These are phyloP conservation scores for Taiozyma sp. DNA, from an alignment of 1,139 yeast genomes.

Conservation along the genomic window DNA sequence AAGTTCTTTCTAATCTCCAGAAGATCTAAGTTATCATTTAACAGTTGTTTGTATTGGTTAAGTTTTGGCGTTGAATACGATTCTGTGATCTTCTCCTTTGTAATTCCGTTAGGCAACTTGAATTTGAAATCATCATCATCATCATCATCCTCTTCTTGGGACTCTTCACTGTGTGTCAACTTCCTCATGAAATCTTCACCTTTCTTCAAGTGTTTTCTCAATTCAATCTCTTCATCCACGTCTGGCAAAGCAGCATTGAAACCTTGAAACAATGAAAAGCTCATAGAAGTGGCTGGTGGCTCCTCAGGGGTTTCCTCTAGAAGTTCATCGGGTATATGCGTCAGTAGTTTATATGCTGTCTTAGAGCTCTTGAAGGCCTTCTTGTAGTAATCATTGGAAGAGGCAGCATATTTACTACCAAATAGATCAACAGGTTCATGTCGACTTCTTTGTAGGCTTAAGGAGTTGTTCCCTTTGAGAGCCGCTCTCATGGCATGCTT, in stretches of 20 bases:
- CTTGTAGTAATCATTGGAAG: constrained; percentile 26
- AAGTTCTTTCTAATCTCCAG: constrained; percentile 58
- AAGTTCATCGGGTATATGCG: constrained; percentile 51
- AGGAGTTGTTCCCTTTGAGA: constrained; percentile 25
- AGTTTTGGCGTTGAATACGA: constrained; percentile 36
- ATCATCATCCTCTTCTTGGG: constrained; percentile 12
- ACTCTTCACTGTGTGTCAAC: constrained; percentile 13
- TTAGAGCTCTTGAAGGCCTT: constrained; percentile 27
- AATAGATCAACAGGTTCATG: constrained; percentile 23
- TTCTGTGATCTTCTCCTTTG: constrained; percentile 33
- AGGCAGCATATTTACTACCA: constrained; percentile 21
- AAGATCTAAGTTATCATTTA: constrained; percentile 44
- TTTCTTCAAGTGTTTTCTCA: constrained; percentile 14
- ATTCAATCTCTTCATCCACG: constrained; percentile 32
- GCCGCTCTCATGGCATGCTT: constrained; percentile 45
- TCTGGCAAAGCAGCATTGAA: constrained; percentile 53
- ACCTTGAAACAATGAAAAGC: constrained; percentile 58
- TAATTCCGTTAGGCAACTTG: constrained; percentile 31
- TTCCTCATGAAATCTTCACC: constrained; percentile 15
- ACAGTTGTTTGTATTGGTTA: constrained; percentile 31
- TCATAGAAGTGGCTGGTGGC: constrained; percentile 4
- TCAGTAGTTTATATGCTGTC: constrained; percentile 39
- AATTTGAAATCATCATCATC: constrained; percentile 20
- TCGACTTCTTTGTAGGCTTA: constrained; percentile 14
- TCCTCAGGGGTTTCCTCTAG: constrained; percentile 42